Base-by-base conservation (phyloP, 345 rosid genomes). In the Eutrema japonicum region DNA sequence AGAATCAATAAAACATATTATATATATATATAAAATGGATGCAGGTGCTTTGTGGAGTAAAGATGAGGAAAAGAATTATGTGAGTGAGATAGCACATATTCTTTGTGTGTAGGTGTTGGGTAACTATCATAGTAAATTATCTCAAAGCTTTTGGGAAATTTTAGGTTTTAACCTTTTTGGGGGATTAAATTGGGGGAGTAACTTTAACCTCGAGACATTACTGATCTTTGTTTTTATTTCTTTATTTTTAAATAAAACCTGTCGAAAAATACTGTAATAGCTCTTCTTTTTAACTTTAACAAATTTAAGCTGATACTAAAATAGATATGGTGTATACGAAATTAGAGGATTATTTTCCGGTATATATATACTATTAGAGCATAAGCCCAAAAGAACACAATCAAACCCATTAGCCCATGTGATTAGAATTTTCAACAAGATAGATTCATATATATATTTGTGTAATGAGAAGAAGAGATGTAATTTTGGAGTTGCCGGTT, bases 51-150 rank as follows among this genome's bases (percentile, higher is more conserved):
- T 76, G 47, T 75, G 77, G 76, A 71, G 80, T 77, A 37, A 58
- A 66, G 73, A 43, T 65, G 73, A 59, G 80, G 77, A 43, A 77
- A 77, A 77, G 77, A 66, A 77, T 65, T 60, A 72, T 60, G 75
- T 61, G 68, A 60, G 33, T 12, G 72, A 57, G 68, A 59, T 50
- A 57, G 64, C 42, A 71, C 68, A 71, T 0, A 71, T 77, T 77
- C 80, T 70, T 71, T 77, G 77, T 77, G 78, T 75, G 77, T 77
- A 65, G 77, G 68, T 77, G 68, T 43, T 77, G 68, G 43, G 68
- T 71, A 66, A 66, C 73, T 72, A 77, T 71, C 77, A 66, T 40
- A 51, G 58, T 77, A 66, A 71, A 49, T 73, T 65, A 58, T 65
- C 55, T 58, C 60, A 71, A 66, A 58, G 40, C 72, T 41, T 65